These are phyloP conservation scores for Nymphaea colorata DNA, from an alignment of 164 flowering plant genomes.

Conservation along the genomic window DNA sequence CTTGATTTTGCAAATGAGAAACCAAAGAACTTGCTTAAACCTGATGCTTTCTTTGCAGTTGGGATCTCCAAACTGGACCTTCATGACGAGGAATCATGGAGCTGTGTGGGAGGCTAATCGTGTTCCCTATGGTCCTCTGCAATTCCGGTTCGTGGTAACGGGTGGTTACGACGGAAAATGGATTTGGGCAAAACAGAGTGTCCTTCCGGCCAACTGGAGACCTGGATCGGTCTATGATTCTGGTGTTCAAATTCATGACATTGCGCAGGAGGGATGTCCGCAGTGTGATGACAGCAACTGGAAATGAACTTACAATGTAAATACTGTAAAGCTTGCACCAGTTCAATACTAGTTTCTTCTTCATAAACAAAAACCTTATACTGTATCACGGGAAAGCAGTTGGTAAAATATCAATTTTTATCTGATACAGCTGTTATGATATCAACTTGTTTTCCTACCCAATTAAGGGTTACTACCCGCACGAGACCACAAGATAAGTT, in stretches of 20 bases:
- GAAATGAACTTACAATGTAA: conserved; percentile 5
- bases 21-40: no score
- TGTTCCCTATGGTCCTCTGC: conserved; percentile 58
- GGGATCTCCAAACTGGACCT: conserved; percentile 48
- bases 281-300: conserved; percentile 38
- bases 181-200: conserved; percentile 41
- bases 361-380: no score
- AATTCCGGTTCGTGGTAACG: conserved; percentile 56
- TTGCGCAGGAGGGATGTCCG: conserved; percentile 71
- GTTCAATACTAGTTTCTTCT: not conserved
- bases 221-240: conserved; percentile 49
- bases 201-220: conserved; percentile 70
- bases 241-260: conserved; percentile 57
- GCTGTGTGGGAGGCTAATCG: conserved; percentile 69
- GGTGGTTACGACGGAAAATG: conserved; percentile 59
- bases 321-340: not conserved
- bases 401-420: no score
- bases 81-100: conserved; percentile 50
- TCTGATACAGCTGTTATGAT: no score
- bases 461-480: no score
- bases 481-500: no score
- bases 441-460: no score
- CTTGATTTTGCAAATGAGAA: no score
- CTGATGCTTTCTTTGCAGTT: conserved; percentile 21
- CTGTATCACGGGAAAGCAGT: no score